Evolutionary conservation across 805 yeast genomes (phyloP).

Genomic region (Monosporozyma aquatica): DNA sequence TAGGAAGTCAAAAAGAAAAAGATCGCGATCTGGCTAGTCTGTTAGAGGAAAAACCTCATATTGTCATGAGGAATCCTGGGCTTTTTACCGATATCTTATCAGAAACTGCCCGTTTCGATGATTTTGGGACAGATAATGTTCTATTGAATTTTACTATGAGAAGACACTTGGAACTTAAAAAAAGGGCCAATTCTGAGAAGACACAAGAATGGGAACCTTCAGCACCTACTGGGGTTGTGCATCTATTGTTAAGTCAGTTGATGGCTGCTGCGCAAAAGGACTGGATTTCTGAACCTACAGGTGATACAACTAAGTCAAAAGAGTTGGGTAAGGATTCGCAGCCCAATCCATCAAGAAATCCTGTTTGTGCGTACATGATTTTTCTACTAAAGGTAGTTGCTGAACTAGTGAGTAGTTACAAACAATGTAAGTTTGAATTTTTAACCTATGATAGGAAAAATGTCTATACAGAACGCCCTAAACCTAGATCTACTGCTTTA

Average conservation of each 20-base stretch:
- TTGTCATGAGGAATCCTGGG: slow-evolving; percentile 40
- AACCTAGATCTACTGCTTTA: slow-evolving; percentile 69
- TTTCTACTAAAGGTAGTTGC: slow-evolving; percentile 59
- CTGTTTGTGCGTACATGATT: slow-evolving; percentile 53
- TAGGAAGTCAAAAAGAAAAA: slow-evolving; percentile 25
- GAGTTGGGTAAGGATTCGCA: slow-evolving; percentile 28
- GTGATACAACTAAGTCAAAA: slow-evolving; percentile 21
- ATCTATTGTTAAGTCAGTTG: slow-evolving; percentile 53
- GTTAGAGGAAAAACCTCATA: slow-evolving; percentile 42
- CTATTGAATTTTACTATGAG: slow-evolving; percentile 21
- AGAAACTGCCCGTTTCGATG: slow-evolving; percentile 35
- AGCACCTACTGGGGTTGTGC: slow-evolving; percentile 48
- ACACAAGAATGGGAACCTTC: slow-evolving; percentile 10
- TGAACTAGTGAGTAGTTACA: slow-evolving; percentile 71
- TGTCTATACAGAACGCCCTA: slow-evolving; percentile 34
- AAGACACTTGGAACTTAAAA: slow-evolving; percentile 15
- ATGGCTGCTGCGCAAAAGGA: slow-evolving; percentile 40
- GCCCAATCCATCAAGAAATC: slow-evolving; percentile 39
- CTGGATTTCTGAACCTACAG: slow-evolving; percentile 34
- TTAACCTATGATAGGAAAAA: slow-evolving; percentile 62
- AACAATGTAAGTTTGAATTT: slow-evolving; percentile 72
- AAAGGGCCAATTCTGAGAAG: slow-evolving; percentile 6
- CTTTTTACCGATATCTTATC: slow-evolving; percentile 39
- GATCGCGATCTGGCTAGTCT: slow-evolving; percentile 39
- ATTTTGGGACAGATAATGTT: slow-evolving; percentile 35